Evolutionary conservation across 805 yeast genomes (phyloP).

Genomic region (Yarrowia sp.): DNA sequence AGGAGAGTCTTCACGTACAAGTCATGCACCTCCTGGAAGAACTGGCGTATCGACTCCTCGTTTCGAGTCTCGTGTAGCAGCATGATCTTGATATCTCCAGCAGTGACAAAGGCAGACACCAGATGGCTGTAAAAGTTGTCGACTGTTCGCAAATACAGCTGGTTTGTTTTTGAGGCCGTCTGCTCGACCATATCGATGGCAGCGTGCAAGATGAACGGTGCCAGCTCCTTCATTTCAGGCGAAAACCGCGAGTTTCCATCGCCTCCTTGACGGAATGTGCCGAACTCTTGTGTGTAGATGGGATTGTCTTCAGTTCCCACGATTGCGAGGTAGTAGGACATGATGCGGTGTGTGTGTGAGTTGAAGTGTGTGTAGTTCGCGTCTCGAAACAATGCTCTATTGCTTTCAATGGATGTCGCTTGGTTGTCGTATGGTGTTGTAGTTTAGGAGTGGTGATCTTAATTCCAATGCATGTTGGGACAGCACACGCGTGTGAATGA

Average conservation of each 20-base stretch:
- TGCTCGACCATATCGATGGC: slow-evolving; percentile 93
- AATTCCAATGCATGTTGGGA: slow-evolving; percentile 22
- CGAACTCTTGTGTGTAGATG: slow-evolving; percentile 84
- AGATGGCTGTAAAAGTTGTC: slow-evolving; percentile 85
- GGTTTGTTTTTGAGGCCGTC: slow-evolving; percentile 75
- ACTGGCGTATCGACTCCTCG: slow-evolving; percentile 81
- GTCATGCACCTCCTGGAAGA: slow-evolving; percentile 85
- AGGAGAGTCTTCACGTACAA: slow-evolving; percentile 82
- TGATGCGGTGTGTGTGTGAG: neutral
- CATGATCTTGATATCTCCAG: slow-evolving; percentile 80
- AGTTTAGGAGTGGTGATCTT: slow-evolving; percentile 6
- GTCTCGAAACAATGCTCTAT: slow-evolving; percentile 46
- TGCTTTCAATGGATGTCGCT: no score
- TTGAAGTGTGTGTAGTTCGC: neutral
- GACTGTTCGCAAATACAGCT: slow-evolving; percentile 73
- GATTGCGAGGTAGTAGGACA: slow-evolving; percentile 77
- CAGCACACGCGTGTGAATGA: slow-evolving; percentile 9
- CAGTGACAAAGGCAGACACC: slow-evolving; percentile 86
- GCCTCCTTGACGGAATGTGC: slow-evolving; percentile 70
- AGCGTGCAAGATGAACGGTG: slow-evolving; percentile 88
- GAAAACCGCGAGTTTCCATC: slow-evolving; percentile 66
- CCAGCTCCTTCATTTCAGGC: slow-evolving; percentile 73
- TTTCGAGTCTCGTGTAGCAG: slow-evolving; percentile 67
- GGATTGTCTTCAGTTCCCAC: slow-evolving; percentile 89
- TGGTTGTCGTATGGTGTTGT: neutral